A percentile compares a stretch with the other conserved stretches of the same genome.
These are phyloP conservation scores for Malassezia psittaci DNA, from an alignment of 1,284 basidiomycete species.

Conservation along the genomic window DNA sequence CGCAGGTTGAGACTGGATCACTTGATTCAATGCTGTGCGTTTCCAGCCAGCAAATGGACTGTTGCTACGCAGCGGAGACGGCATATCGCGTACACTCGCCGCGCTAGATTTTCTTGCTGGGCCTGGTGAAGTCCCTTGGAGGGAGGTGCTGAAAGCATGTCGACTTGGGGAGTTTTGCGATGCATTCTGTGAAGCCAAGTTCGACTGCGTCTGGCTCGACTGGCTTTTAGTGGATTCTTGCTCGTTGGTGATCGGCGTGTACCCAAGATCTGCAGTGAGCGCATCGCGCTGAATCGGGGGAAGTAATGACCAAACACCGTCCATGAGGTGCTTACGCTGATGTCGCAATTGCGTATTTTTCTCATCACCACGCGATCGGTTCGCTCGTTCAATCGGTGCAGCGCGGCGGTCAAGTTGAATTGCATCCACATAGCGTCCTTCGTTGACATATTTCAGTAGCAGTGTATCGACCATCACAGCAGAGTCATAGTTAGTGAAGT, in stretches of 20 bases:
- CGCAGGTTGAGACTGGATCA: not conserved
- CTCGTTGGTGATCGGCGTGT: not conserved
- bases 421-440: conserved; percentile 35
- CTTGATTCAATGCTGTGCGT: not conserved
- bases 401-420: conserved; percentile 29
- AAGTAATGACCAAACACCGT: conserved; percentile 15
- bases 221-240: not conserved
- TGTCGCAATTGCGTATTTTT: conserved; percentile 1
- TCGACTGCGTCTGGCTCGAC: conserved; percentile 3
- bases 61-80: conserved; percentile 5
- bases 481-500: conserved; percentile 8
- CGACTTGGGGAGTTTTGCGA: not conserved
- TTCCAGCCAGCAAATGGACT: conserved; percentile 18
- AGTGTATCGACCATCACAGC: conserved; percentile 31
- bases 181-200: not conserved
- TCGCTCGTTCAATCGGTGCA: conserved; percentile 1
- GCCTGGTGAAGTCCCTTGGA: not conserved
- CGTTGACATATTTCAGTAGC: conserved; percentile 30
- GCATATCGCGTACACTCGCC: not conserved
- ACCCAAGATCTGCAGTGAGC: not conserved
- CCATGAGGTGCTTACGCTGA: conserved; percentile 12
- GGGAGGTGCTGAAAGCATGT: not conserved
- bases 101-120: not conserved
- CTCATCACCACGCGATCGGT: not conserved
- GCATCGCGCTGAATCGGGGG: conserved; percentile 13